These are phyloP conservation scores for Oleoguttula mirabilis DNA, from an alignment of 495 filamentous ascomycete species.

Conservation along the genomic window DNA sequence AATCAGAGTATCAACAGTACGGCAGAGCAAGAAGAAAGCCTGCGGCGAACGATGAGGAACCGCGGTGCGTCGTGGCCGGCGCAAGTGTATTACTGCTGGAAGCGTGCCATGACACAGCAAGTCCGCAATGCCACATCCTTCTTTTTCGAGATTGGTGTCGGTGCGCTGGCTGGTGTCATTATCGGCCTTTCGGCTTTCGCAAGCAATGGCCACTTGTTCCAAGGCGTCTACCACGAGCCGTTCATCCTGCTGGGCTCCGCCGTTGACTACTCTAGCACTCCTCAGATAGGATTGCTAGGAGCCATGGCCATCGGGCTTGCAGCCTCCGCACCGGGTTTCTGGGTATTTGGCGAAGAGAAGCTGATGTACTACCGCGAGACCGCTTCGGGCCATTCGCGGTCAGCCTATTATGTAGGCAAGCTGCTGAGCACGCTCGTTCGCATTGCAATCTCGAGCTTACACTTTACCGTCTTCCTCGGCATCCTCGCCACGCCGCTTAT, in stretches of 20 bases:
- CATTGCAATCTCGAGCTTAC: slow-evolving; percentile 40
- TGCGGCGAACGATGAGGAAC: slow-evolving; percentile 25
- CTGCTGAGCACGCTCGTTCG: slow-evolving; percentile 36
- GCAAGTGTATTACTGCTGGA: slow-evolving; percentile 39
- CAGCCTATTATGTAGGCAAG: slow-evolving; percentile 49
- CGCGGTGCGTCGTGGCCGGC: slow-evolving; percentile 36
- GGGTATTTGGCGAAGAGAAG: slow-evolving; percentile 46
- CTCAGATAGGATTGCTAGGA: slow-evolving; percentile 38
- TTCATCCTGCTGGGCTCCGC: slow-evolving; percentile 42
- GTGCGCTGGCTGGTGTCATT: slow-evolving; percentile 39
- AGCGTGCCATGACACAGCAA: slow-evolving; percentile 42
- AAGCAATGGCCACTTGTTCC: slow-evolving; percentile 40
- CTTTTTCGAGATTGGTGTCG: slow-evolving; percentile 41
- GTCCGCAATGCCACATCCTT: slow-evolving; percentile 37
- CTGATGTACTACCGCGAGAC: slow-evolving; percentile 41
- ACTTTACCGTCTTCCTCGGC: slow-evolving; percentile 43
- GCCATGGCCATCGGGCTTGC: slow-evolving; percentile 44
- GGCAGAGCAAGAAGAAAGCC: slow-evolving; percentile 18
- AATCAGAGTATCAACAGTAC: slow-evolving; percentile 17
- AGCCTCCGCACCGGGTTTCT: slow-evolving; percentile 41
- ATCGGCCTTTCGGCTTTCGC: slow-evolving; percentile 41
- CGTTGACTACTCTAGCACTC: slow-evolving; percentile 36
- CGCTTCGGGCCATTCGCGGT: slow-evolving; percentile 40
- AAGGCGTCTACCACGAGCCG: slow-evolving; percentile 37
- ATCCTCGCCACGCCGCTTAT: slow-evolving; percentile 41